phyloP scores from a whole-genome alignment of 1,139 yeast genomes.

The Blastobotrys malaysiensis region DNA sequence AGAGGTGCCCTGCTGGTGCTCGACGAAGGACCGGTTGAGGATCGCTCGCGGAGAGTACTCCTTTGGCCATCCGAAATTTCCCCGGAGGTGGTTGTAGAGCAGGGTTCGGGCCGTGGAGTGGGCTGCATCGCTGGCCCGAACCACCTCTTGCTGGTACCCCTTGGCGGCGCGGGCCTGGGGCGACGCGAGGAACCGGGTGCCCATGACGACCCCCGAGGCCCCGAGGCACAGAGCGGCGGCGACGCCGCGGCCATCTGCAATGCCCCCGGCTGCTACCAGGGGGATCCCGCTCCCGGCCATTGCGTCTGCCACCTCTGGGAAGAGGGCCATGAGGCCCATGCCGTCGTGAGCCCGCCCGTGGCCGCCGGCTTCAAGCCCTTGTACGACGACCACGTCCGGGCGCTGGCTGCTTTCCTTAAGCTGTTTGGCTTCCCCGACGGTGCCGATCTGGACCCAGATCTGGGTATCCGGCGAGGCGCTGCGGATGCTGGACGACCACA shows the following conservation, averaged over 20 bases:
- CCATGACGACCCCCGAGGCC: slow-evolving; percentile 41
- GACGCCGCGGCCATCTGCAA: slow-evolving; percentile 34
- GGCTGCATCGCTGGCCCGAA: neutral
- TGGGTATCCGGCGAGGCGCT: neutral
- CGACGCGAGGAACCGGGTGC: slow-evolving; percentile 22
- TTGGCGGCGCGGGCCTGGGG: slow-evolving; percentile 13
- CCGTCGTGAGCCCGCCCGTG: slow-evolving; percentile 37
- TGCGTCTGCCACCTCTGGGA: slow-evolving; percentile 33
- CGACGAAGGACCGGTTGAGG: neutral
- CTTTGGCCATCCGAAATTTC: neutral
- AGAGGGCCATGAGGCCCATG: slow-evolving; percentile 25
- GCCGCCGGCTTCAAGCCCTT: slow-evolving; percentile 52
- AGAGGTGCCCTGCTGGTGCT: neutral
- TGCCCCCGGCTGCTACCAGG: slow-evolving; percentile 46
- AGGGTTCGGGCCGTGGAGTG: neutral
- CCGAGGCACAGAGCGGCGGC: slow-evolving; percentile 35
- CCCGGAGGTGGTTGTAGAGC: neutral
- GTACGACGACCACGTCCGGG: slow-evolving; percentile 41
- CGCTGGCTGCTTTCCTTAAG: neutral
- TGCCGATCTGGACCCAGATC: neutral
- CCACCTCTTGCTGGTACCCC: neutral
- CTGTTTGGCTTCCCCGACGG: neutral
- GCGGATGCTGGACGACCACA: neutral
- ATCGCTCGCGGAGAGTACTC: neutral
- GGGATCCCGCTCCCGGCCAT: slow-evolving; percentile 16